Percentiles rank a stretch among this genome's conserved stretches.
phyloP scores from a whole-genome alignment of 768 basidiomycete genomes.

The Suillus variegatus region DNA sequence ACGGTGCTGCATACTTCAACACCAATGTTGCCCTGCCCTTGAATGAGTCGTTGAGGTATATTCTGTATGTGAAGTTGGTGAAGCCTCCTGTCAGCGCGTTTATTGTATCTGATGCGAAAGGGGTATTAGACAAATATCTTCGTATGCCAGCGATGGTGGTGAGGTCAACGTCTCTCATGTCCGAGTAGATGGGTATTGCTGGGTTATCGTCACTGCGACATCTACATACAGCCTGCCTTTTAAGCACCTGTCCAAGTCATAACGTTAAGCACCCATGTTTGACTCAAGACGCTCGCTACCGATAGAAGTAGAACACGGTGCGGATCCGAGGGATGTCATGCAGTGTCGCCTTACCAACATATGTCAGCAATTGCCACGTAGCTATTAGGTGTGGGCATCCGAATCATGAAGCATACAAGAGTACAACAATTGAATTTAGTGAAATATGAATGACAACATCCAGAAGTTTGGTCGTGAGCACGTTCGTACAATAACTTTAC shows the following conservation, averaged over 20 bases:
- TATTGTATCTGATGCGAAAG: constrained; percentile 45
- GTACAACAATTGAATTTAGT: constrained; percentile 15
- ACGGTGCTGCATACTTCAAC: constrained; percentile 58
- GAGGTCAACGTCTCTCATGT: constrained; percentile 30
- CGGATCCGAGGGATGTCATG: not conserved
- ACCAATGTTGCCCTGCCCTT: constrained; percentile 49
- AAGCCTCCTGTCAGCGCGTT: constrained; percentile 50
- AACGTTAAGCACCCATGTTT: not conserved
- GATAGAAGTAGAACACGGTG: not conserved
- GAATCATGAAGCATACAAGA: constrained; percentile 8
- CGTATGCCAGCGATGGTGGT: constrained; percentile 32
- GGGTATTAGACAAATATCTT: constrained; percentile 47
- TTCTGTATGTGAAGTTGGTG: constrained; percentile 59
- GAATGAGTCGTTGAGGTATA: constrained; percentile 43
- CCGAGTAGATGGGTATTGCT: not conserved
- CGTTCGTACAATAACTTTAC: constrained; percentile 37
- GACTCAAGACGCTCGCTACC: not conserved
- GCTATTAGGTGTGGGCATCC: not conserved
- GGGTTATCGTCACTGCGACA: not conserved
- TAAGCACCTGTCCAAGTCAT: not conserved
- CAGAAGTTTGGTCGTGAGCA: constrained; percentile 13
- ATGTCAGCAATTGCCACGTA: not conserved
- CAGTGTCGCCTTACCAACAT: not conserved
- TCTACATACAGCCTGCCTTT: not conserved
- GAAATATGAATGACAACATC: constrained; percentile 17